phyloP scores from a whole-genome alignment of 495 filamentous ascomycete species.

The Neurospora sp. region DNA sequence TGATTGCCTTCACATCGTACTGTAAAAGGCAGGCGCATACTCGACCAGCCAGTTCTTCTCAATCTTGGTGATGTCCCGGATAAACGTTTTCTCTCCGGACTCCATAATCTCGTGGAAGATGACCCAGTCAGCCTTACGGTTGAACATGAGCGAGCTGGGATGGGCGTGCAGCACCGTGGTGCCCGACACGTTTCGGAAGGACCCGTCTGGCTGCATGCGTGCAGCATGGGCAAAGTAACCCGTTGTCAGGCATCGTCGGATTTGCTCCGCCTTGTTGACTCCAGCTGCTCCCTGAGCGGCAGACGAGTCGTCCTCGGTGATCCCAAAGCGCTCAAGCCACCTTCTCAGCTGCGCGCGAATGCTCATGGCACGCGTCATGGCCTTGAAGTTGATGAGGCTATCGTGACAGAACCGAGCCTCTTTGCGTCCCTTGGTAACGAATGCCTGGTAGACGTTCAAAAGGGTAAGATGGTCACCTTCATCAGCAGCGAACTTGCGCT shows the following conservation, averaged over 20 bases:
- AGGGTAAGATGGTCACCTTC: slow-evolving; percentile 95
- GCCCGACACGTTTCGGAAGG: slow-evolving; percentile 72
- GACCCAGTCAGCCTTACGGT: slow-evolving; percentile 96
- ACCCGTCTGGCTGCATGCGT: slow-evolving; percentile 90
- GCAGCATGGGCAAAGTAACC: slow-evolving; percentile 96
- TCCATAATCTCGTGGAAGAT: slow-evolving; percentile 94
- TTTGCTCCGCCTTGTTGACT: slow-evolving; percentile 51
- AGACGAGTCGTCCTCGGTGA: slow-evolving; percentile 50
- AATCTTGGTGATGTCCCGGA: slow-evolving; percentile 84
- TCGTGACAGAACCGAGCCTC: slow-evolving; percentile 80
- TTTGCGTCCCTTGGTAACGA: slow-evolving; percentile 76
- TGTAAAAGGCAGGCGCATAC: slow-evolving; percentile 80
- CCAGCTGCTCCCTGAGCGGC: slow-evolving; percentile 12
- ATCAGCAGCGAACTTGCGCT: slow-evolving; percentile 79
- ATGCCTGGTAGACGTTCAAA: slow-evolving; percentile 87
- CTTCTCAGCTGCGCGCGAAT: slow-evolving; percentile 78
- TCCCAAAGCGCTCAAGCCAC: slow-evolving; percentile 78
- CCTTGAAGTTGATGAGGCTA: slow-evolving; percentile 76
- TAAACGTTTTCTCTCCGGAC: slow-evolving; percentile 80
- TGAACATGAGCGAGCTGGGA: slow-evolving; percentile 92
- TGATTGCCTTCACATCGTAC: slow-evolving; percentile 25
- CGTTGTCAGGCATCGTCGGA: slow-evolving; percentile 76
- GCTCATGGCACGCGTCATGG: slow-evolving; percentile 72
- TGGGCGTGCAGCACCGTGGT: slow-evolving; percentile 71
- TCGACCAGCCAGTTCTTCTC: slow-evolving; percentile 86